Conservation (phyloP, 768 basidiomycete species). For the Pleurotus cornucopiae region DNA sequence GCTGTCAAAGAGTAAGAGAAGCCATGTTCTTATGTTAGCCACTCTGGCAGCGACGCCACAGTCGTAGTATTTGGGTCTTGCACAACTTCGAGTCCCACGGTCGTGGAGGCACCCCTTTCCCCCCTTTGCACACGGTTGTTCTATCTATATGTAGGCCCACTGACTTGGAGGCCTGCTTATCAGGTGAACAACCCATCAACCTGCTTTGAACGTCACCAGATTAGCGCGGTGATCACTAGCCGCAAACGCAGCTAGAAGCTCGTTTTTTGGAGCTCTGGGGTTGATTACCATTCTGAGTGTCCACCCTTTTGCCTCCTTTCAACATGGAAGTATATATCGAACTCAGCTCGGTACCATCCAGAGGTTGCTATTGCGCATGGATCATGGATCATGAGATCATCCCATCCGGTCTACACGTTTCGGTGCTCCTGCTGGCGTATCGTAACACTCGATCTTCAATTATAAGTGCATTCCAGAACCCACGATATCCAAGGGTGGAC, state of each 20-base stretch:
- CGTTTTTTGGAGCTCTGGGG: neutral
- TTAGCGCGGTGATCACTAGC: neutral
- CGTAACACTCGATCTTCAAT: no score
- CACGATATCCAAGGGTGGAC: no score
- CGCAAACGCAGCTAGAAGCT: slow-evolving; percentile 6
- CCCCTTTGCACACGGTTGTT: no score
- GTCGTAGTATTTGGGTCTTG: no score
- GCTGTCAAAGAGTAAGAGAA: neutral
- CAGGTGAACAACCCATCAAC: neutral
- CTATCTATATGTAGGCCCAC: no score
- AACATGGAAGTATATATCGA: neutral
- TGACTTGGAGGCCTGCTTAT: neutral
- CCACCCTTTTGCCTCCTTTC: neutral
- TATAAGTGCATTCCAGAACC: no score
- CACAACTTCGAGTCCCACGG: no score
- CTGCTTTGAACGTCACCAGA: slow-evolving; percentile 1
- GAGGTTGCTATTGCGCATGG: no score
- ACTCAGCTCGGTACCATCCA: neutral
- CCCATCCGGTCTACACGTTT: no score
- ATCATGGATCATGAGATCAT: no score
- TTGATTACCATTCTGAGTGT: neutral
- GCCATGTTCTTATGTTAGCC: neutral
- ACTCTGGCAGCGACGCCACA: neutral
- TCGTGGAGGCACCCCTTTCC: no score
- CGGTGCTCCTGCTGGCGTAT: no score